phyloP scores from a whole-genome alignment of 2,329 filamentous ascomycete genomes.

The Microdochium trichocladiopsis region DNA sequence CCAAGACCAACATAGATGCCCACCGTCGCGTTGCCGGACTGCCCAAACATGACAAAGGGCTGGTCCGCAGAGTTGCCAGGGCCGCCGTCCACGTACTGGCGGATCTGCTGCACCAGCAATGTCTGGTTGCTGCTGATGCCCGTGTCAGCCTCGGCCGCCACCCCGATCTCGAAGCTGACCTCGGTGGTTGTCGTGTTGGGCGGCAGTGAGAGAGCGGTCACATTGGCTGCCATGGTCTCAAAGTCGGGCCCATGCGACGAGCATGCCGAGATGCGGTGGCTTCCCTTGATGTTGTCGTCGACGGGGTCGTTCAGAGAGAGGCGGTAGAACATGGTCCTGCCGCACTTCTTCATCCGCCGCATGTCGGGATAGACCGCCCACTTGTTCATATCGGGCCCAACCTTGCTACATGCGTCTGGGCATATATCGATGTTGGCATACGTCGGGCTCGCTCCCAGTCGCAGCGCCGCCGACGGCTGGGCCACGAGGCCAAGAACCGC shows the following conservation, averaged over 20 bases:
- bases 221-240: neutral
- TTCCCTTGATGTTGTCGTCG: constrained; percentile 14
- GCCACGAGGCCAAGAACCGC: neutral
- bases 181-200: neutral
- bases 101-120: constrained; percentile 17
- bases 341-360: constrained; percentile 15
- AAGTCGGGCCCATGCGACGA: constrained; percentile 16
- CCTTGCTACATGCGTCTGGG: constrained; percentile 12
- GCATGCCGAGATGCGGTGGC: constrained; percentile 23
- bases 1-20: constrained; percentile 27
- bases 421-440: constrained; percentile 1
- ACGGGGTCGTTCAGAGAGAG: constrained; percentile 26
- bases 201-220: neutral
- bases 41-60: constrained; percentile 20
- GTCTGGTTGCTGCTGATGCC: constrained; percentile 6
- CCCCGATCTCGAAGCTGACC: constrained; percentile 8
- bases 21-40: constrained; percentile 17
- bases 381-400: constrained; percentile 13
- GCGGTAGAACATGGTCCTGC: constrained; percentile 21
- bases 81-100: constrained; percentile 17
- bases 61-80: constrained; percentile 8
- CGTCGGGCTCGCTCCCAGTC: constrained; percentile 1
- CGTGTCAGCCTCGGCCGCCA: constrained; percentile 3
- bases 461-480: neutral
- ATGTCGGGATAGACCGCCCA: constrained; percentile 14